phyloP scores from a whole-genome alignment of 2,329 filamentous ascomycete species.

The Ophiosphaerella herpotricha region DNA sequence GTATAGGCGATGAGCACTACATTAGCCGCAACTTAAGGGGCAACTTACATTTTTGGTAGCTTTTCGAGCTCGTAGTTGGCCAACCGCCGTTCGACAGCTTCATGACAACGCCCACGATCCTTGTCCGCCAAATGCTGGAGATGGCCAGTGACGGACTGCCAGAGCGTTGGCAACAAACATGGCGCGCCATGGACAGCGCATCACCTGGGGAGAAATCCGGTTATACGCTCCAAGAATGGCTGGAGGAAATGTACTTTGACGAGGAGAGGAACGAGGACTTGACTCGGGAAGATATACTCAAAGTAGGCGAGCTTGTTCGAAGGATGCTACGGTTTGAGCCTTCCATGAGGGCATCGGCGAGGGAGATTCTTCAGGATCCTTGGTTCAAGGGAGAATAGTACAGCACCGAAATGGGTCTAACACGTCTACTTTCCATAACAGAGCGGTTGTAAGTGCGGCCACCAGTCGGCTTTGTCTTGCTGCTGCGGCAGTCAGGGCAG shows the following conservation, averaged over 20 bases:
- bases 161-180: too few species aligned
- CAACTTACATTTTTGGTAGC: too few species aligned
- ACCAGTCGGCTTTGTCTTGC: too few species aligned
- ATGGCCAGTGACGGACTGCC: conserved; percentile 41
- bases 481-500: too few species aligned
- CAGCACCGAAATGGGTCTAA: too few species aligned
- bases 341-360: conserved; percentile 17
- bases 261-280: conserved; percentile 22
- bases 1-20: conserved; percentile 10
- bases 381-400: too few species aligned
- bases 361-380: conserved; percentile 21
- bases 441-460: too few species aligned
- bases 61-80: conserved; percentile 48
- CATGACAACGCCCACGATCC: conserved; percentile 39
- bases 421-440: too few species aligned
- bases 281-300: conserved; percentile 19
- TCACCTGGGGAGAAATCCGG: conserved; percentile 14
- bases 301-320: conserved; percentile 17
- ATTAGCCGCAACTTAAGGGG: conserved; percentile 12
- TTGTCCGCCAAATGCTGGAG: conserved; percentile 46
- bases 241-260: conserved; percentile 48
- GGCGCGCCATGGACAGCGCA: conserved; percentile 29
- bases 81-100: conserved; percentile 47
- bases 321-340: conserved; percentile 25
- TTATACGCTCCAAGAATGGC: conserved; percentile 41